These are phyloP conservation scores for Eutrema yunnanense DNA, from an alignment of 345 rosid genomes.

Conservation along the genomic window DNA sequence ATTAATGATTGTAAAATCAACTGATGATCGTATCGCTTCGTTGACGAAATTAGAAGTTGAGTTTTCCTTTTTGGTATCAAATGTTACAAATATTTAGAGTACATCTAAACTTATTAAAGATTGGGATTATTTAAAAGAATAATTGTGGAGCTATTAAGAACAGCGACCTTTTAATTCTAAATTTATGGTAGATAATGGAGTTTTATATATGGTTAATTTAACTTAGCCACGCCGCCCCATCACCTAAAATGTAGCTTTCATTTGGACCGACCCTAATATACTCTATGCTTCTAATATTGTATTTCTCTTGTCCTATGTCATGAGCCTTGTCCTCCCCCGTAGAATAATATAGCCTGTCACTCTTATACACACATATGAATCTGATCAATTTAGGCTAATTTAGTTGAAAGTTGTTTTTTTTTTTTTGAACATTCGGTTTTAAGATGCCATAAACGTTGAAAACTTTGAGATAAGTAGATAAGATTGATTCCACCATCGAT, in stretches of 20 bases:
- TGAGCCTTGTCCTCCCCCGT: constrained; percentile 17
- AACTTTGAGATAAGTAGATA: not conserved
- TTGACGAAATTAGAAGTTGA: no score
- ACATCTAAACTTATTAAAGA: not conserved
- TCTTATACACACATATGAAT: not conserved
- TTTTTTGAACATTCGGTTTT: not conserved
- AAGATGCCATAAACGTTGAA: not conserved
- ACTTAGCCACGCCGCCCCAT: constrained; percentile 41
- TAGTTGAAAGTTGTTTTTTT: not conserved
- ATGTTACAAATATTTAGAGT: no score
- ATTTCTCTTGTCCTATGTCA: constrained; percentile 30
- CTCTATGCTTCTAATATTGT: not conserved
- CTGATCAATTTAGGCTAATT: constrained; percentile 2
- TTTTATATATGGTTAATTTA: constrained; percentile 1
- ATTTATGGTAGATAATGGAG: constrained; percentile 29
- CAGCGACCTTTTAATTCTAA: constrained; percentile 7
- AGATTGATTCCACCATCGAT: not conserved
- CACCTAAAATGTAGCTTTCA: constrained; percentile 24
- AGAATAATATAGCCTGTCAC: constrained; percentile 29
- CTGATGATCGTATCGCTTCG: no score
- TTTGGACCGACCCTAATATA: constrained; percentile 24
- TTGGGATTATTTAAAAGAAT: not conserved
- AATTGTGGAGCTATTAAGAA: no score
- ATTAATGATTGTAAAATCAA: no score
- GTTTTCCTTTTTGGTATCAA: no score